Evolutionary conservation across 257 asterid species (phyloP), one percentile per base, ranked within the genome.

Genomic region (Leptodermis oblonga): DNA sequence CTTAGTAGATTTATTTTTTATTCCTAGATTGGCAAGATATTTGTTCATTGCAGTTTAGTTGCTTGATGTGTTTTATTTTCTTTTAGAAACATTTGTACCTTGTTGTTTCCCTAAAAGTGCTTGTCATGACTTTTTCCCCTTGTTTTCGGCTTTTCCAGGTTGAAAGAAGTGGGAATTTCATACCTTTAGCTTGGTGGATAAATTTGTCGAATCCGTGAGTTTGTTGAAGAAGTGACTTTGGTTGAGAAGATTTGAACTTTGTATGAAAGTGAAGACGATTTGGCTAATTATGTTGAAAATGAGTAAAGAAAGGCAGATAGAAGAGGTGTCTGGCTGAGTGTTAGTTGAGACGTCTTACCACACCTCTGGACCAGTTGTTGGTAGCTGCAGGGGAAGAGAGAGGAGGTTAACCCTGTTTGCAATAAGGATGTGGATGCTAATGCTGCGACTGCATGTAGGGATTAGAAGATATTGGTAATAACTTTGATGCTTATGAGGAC

Each of bases 401-500:
- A 78, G 55, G 96, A 89, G 85, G 86, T 80, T 45, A 89, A 89
- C 77, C 96, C 96, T 62, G 87, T 89, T 66, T 92, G 80, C 69
- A 75, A 73, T 45, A 95, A 89, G 54, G 89, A 81, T 12, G 83
- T 46, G 54, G 86, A 71, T 54, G 75, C 63, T 73, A 87, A 84
- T 0, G 22, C 78, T 3, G 90, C 81, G 71, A 62, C 15, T 42
- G 82, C 82, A 10, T 80, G 83, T 65, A 60, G 41, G 54, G 95
- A 87, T 70, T 95, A 83, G 78, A 93, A 87, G 78, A 87, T 74
- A 77, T 86, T 9, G 96, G 96, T 65, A 87, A 87, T 37, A 85
- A 89, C 78, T 89, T 89, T 66, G 96, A 89, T 78, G 95, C 97
- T 17, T 90, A 90, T 25, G 97, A 90, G 82, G 97, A 90, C 79